Base-by-base conservation (phyloP, 2,329 filamentous ascomycete genomes). In the Calycina herbarum region DNA sequence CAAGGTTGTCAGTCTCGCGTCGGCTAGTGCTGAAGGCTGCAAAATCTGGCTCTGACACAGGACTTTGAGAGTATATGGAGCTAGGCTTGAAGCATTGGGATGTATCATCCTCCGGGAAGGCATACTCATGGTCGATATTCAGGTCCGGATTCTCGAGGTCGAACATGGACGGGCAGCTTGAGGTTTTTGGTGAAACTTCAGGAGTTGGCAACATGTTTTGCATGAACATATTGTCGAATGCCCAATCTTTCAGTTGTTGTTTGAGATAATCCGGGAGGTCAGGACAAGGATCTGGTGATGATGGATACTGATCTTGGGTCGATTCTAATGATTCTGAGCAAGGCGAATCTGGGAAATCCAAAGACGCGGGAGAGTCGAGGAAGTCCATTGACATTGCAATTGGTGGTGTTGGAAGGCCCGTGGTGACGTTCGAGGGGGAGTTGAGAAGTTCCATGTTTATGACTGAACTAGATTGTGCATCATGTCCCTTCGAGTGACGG, bases 221-320 rank as follows among this genome's bases (percentile, higher is more conserved):
- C 31, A 64, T 61, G 35, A 57, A 60, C 58, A 64, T 64, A 51
- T 60, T 64, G 51, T 64, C 63, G 17, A 64, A 64, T 17, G 63
- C 63, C 63, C 63, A 64, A 35, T 64, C 63, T 33, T 61, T 64
- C 24, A 64, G 48, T 57, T 64, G 63, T 24, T 57, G 58, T 35
- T 61, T 61, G 38, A 64, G 48, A 51, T 57, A 64, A 20, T 64
- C 63, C 1, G 63, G 58, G 24, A 64, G 63, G 13, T 64, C 63
- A 29, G 63, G 35, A 58, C 58, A 61, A 20, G 57, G 27, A 31
- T 57, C 58, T 61, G 63, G 63, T 7, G 63, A 64, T 2, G 57
- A 59, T 35, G 33, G 48, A 20, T 61, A 61, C 45, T 61, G 58
- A 24, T 60, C 63, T 29, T 57, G 58, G 56, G 58, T 8, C 10